Conservation (phyloP, 208 protist species). For the Wallacemonas rigidus region DNA sequence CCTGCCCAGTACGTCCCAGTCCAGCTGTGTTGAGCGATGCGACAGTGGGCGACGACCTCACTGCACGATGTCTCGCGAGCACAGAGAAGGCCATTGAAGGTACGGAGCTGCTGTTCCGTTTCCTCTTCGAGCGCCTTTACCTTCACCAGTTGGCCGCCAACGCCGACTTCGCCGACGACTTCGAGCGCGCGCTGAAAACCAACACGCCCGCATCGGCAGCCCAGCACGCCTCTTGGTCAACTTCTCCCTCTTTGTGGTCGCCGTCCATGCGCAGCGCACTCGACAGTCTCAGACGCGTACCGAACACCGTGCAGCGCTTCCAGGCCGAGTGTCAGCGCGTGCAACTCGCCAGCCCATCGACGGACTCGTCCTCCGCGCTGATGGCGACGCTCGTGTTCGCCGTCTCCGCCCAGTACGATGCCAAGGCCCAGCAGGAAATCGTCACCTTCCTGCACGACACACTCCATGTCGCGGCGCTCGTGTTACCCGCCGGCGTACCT, state of each 20-base stretch:
- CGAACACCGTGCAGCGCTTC: slow-evolving; percentile 12
- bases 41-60: neutral
- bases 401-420: slow-evolving; percentile 39
- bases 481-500: slow-evolving; percentile 21
- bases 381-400: slow-evolving; percentile 19
- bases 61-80: neutral
- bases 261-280: neutral
- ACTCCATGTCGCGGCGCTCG: slow-evolving; percentile 30
- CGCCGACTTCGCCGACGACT: slow-evolving; percentile 17
- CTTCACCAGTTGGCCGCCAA: slow-evolving; percentile 17
- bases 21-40: neutral
- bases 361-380: neutral
- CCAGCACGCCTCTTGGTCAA: neutral
- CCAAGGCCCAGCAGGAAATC: slow-evolving; percentile 23
- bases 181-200: neutral
- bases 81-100: neutral
- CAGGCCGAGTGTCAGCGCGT: slow-evolving; percentile 6
- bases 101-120: slow-evolving; percentile 18
- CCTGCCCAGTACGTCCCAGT: no score
- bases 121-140: slow-evolving; percentile 16
- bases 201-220: no score
- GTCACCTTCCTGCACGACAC: slow-evolving; percentile 20
- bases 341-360: neutral
- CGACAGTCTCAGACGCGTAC: slow-evolving; percentile 11
- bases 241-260: neutral